A percentile compares a stretch with the other conserved stretches of the same genome.
These are phyloP conservation scores for Citrullus amarus DNA, from an alignment of 306 rosid genomes.

Conservation along the genomic window DNA sequence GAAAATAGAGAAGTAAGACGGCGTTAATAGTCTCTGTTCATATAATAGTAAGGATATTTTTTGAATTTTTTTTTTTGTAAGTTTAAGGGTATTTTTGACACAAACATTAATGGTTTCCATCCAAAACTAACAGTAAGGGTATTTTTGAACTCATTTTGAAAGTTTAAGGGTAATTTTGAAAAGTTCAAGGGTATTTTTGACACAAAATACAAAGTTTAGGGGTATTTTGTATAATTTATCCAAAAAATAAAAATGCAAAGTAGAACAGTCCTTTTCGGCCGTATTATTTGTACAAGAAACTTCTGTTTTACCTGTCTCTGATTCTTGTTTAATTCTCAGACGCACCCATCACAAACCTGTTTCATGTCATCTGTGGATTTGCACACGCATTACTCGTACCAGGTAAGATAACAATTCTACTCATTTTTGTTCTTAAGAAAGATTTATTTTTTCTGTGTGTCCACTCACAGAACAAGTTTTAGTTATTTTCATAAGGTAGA, in stretches of 20 bases:
- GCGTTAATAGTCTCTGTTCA: no score
- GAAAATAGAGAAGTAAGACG: no score
- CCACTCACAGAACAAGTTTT: neutral
- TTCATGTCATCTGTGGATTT: slow-evolving; percentile 99
- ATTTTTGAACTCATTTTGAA: no score
- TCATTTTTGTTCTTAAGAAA: neutral
- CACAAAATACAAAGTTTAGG: no score
- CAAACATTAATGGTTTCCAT: no score
- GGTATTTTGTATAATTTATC: no score
- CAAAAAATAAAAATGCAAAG: neutral
- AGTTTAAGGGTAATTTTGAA: no score
- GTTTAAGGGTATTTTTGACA: no score
- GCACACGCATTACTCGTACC: slow-evolving; percentile 98
- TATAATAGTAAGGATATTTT: no score
- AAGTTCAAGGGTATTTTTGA: no score
- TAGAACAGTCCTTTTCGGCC: neutral
- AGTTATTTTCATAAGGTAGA: neutral
- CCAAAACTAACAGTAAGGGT: no score
- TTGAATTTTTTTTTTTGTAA: no score
- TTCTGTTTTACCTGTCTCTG: neutral
- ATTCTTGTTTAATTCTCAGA: slow-evolving; percentile 40
- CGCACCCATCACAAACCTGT: slow-evolving; percentile 98
- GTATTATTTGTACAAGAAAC: neutral
- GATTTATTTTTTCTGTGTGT: neutral
- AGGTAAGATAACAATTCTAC: slow-evolving; percentile 39